Conservation (phyloP, 768 basidiomycete genomes). For the Grammothele lineata region DNA sequence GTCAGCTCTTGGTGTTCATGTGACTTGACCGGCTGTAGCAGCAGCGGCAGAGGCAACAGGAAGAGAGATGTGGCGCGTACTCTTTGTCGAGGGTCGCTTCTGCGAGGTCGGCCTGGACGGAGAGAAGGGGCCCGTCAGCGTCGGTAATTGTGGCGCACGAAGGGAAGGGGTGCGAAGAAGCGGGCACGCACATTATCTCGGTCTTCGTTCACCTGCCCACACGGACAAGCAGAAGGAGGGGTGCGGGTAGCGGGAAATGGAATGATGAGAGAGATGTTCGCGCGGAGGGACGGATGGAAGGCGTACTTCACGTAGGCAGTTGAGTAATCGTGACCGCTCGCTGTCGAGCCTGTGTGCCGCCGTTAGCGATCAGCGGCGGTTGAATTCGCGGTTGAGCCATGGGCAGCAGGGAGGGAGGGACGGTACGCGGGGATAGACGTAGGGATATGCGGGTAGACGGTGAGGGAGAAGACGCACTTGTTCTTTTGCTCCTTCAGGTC, state of each 20-base stretch:
- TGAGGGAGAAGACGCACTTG: slow-evolving; percentile 45
- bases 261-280: no score
- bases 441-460: no score
- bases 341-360: slow-evolving; percentile 56
- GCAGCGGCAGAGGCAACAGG: not conserved
- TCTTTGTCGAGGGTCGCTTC: slow-evolving; percentile 67
- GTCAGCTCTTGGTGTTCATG: no score
- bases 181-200: slow-evolving; percentile 55
- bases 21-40: not conserved
- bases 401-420: no score
- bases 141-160: not conserved
- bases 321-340: slow-evolving; percentile 65
- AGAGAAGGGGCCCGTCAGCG: not conserved
- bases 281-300: not conserved
- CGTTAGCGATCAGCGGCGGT: not conserved
- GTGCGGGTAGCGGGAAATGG: slow-evolving; percentile 5
- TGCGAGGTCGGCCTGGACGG: slow-evolving; percentile 59
- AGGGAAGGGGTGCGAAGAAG: not conserved
- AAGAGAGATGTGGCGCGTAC: slow-evolving; percentile 35
- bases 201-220: slow-evolving; percentile 68
- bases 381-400: no score
- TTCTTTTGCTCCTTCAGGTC: slow-evolving; percentile 83
- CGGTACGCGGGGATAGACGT: no score
- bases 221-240: not conserved
- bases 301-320: slow-evolving; percentile 63